phyloP scores from a whole-genome alignment of 352 stramenopile genomes.

The Phytophthora foliorum region DNA sequence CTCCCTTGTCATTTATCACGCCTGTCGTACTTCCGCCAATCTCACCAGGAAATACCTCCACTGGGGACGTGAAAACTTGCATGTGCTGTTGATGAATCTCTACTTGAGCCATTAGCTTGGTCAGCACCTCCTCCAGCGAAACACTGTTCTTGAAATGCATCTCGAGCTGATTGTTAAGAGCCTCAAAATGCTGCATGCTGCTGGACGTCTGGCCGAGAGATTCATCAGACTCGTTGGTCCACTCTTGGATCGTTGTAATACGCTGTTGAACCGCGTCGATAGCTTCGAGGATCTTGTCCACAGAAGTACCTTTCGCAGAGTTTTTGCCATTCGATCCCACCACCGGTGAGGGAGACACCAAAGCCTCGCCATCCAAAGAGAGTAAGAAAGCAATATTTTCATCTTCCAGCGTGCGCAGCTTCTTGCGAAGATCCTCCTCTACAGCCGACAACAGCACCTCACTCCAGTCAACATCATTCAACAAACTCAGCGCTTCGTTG shows the following conservation, averaged over 20 bases:
- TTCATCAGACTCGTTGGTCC: slow-evolving; percentile 72
- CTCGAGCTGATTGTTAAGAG: slow-evolving; percentile 84
- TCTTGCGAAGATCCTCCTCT: slow-evolving; percentile 65
- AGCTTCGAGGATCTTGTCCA: slow-evolving; percentile 68
- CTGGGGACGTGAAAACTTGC: slow-evolving; percentile 56
- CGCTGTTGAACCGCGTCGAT: slow-evolving; percentile 63
- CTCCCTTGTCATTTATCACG: slow-evolving; percentile 9
- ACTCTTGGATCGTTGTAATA: slow-evolving; percentile 55
- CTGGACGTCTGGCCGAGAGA: slow-evolving; percentile 66
- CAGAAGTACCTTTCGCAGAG: slow-evolving; percentile 33
- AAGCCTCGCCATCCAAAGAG: slow-evolving; percentile 60
- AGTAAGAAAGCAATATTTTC: slow-evolving; percentile 83
- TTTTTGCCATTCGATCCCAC: not conserved
- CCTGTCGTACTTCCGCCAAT: slow-evolving; percentile 18
- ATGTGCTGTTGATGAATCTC: slow-evolving; percentile 70
- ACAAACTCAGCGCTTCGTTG: slow-evolving; percentile 58
- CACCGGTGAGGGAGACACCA: slow-evolving; percentile 5
- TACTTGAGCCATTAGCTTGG: slow-evolving; percentile 57
- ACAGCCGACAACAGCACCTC: slow-evolving; percentile 57
- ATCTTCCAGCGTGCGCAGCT: slow-evolving; percentile 69
- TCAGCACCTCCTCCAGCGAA: slow-evolving; percentile 62
- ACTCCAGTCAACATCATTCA: slow-evolving; percentile 70
- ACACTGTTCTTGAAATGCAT: slow-evolving; percentile 87
- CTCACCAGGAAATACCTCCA: slow-evolving; percentile 61
- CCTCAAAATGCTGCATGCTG: slow-evolving; percentile 83